Evolutionary conservation across 495 filamentous ascomycete species (phyloP).

Genomic region (Barbatosphaeria neglecta): DNA sequence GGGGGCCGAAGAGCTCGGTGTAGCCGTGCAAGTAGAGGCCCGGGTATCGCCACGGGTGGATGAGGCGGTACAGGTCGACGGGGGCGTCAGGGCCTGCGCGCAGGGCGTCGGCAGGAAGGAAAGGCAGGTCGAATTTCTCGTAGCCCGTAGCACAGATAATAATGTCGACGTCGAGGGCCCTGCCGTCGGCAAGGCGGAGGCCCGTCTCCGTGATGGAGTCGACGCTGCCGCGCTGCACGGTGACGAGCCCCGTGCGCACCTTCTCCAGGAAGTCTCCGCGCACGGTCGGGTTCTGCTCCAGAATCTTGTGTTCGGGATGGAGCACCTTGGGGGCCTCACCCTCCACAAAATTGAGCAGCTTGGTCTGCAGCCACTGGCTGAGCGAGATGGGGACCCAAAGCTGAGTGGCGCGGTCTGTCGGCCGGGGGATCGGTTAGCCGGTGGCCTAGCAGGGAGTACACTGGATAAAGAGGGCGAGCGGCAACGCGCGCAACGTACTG

Average conservation of each 20-base stretch:
- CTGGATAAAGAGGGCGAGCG: neutral
- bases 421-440: too few relatives aligned
- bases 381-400: slow-evolving; percentile 8
- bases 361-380: slow-evolving; percentile 5
- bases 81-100: slow-evolving; percentile 1
- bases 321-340: slow-evolving; percentile 4
- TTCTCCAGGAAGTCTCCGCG: slow-evolving; percentile 8
- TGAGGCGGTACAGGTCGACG: slow-evolving; percentile 7
- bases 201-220: slow-evolving; percentile 4
- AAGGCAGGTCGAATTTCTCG: slow-evolving; percentile 4
- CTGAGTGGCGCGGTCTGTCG: slow-evolving; percentile 4
- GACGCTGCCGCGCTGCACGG: slow-evolving; percentile 6
- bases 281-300: slow-evolving; percentile 9
- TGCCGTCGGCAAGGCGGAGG: slow-evolving; percentile 6
- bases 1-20: slow-evolving; percentile 7
- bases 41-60: slow-evolving; percentile 4
- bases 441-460: too few relatives aligned
- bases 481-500: slow-evolving; percentile 2
- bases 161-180: slow-evolving; percentile 9
- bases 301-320: slow-evolving; percentile 8
- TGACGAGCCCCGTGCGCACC: slow-evolving; percentile 8
- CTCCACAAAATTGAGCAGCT: slow-evolving; percentile 5
- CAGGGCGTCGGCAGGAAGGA: slow-evolving; percentile 3
- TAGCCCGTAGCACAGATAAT: slow-evolving; percentile 14
- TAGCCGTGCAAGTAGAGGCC: slow-evolving; percentile 9